Percentiles rank a stretch among this genome's conserved stretches.
Evolutionary conservation across 192 early-diverging fungal genomes (phyloP).

Genomic region (Umbelopsis ramanniana): DNA sequence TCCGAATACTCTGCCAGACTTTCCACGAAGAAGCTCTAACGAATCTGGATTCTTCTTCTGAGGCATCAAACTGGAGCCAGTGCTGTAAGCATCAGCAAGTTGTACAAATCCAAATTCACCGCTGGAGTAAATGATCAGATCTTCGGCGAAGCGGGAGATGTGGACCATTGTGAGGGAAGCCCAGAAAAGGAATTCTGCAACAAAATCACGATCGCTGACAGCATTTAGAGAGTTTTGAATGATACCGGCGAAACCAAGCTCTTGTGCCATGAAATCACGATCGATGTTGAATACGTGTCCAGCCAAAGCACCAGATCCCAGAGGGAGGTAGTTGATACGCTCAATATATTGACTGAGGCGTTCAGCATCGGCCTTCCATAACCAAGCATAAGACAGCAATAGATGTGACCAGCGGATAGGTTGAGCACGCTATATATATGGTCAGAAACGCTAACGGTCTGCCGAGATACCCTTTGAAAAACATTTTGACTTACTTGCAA

Average conservation of each 20-base stretch:
- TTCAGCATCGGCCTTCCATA: conserved; percentile 86
- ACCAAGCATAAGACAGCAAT: conserved; percentile 89
- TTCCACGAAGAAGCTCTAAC: conserved; percentile 94
- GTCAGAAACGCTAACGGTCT: not conserved
- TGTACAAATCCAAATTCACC: conserved; percentile 95
- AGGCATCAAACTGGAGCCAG: conserved; percentile 97
- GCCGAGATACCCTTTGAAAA: not conserved
- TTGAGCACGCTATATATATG: conserved; percentile 76
- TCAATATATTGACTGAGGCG: conserved; percentile 81
- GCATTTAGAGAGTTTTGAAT: conserved; percentile 92
- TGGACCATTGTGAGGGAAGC: conserved; percentile 91
- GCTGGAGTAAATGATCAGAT: conserved; percentile 93
- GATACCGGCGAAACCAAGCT: conserved; percentile 85
- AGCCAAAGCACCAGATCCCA: conserved; percentile 94
- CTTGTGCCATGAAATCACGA: conserved; percentile 85
- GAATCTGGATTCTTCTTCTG: conserved; percentile 99
- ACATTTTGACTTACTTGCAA: conserved; percentile 63
- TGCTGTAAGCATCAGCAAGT: conserved; percentile 97
- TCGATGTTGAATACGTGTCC: conserved; percentile 98
- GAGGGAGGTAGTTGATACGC: conserved; percentile 82
- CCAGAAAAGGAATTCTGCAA: conserved; percentile 97
- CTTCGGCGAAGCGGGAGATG: conserved; percentile 88
- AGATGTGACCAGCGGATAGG: conserved; percentile 98
- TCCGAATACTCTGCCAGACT: conserved; percentile 96
- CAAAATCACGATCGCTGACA: conserved; percentile 95